Conservation (phyloP, 2,329 filamentous ascomycete genomes). For the Penicillium nordicum region DNA sequence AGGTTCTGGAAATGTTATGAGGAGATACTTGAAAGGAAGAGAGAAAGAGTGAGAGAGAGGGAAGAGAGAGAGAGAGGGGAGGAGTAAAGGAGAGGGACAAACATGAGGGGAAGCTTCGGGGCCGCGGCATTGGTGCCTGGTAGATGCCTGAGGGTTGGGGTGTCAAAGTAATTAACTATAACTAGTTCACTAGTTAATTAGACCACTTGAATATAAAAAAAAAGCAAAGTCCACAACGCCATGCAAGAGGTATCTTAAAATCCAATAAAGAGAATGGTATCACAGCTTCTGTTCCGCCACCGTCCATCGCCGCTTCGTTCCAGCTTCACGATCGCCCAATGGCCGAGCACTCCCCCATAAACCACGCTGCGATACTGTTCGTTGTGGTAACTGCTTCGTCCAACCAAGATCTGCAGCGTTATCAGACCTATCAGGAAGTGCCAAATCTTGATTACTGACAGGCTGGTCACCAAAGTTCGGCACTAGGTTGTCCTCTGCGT, state of each 20-base stretch:
- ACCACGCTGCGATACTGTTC: constrained; percentile 33
- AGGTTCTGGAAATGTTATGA: not conserved
- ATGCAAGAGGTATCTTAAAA: constrained; percentile 23
- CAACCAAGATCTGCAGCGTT: constrained; percentile 9
- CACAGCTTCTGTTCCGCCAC: constrained; percentile 33
- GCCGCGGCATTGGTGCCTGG: constrained; percentile 2
- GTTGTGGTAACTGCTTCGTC: constrained; percentile 26
- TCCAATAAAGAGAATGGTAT: constrained; percentile 1
- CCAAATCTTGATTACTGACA: constrained; percentile 16
- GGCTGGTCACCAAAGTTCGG: constrained; percentile 36
- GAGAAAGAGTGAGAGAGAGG: not conserved
- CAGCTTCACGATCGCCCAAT: constrained; percentile 28
- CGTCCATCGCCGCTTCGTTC: constrained; percentile 38
- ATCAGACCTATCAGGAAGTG: not conserved
- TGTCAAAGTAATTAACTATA: not conserved
- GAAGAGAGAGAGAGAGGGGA: not conserved
- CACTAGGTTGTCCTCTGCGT: constrained; percentile 32
- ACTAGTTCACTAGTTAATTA: no score
- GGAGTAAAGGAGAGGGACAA: constrained; percentile 2
- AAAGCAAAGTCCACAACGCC: constrained; percentile 9
- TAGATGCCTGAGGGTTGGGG: constrained; percentile 8
- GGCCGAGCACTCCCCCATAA: constrained; percentile 37
- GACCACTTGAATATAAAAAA: not conserved
- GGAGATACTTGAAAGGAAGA: not conserved
- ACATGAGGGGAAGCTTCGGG: constrained; percentile 9